Percentiles rank a stretch among this genome's conserved stretches.
Evolutionary conservation across 2,329 filamentous ascomycete genomes (phyloP).

Genomic region (Xylaria sp.): DNA sequence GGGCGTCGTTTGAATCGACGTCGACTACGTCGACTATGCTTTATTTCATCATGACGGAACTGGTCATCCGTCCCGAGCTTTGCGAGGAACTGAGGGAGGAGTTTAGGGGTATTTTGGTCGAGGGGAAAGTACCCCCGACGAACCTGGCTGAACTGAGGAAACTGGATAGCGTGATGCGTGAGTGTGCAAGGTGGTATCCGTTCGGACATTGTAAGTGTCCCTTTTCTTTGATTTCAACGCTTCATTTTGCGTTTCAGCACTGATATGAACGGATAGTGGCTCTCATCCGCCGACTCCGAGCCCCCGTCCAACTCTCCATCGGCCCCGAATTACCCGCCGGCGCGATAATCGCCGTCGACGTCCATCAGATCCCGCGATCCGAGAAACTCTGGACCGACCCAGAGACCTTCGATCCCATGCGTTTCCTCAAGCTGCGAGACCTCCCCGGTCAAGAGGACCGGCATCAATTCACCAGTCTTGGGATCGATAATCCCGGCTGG

Average conservation of each 20-base stretch:
- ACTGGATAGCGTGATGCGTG: neutral
- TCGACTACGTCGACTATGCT: neutral
- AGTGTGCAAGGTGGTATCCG: neutral
- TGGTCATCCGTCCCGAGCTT: neutral
- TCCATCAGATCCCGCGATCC: conserved; percentile 20
- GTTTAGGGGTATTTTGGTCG: neutral
- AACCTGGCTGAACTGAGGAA: neutral
- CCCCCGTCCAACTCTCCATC: conserved; percentile 21
- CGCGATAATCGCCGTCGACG: conserved; percentile 22
- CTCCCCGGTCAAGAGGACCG: conserved; percentile 18
- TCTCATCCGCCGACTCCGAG: conserved; percentile 17
- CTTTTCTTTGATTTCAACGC: no score
- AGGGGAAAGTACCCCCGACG: neutral
- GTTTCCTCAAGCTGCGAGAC: conserved; percentile 19
- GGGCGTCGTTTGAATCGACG: neutral
- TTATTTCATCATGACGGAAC: neutral
- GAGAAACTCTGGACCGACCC: conserved; percentile 18
- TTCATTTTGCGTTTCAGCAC: no score
- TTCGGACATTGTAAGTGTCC: neutral
- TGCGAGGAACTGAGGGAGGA: neutral
- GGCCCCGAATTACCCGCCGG: conserved; percentile 24
- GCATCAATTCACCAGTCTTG: conserved; percentile 21
- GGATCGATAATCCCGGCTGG: conserved; percentile 21
- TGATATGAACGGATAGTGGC: no score
- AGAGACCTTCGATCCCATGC: conserved; percentile 21